Conservation (phyloP, 352 stramenopile genomes). For the Globisporangium iwayamae region DNA sequence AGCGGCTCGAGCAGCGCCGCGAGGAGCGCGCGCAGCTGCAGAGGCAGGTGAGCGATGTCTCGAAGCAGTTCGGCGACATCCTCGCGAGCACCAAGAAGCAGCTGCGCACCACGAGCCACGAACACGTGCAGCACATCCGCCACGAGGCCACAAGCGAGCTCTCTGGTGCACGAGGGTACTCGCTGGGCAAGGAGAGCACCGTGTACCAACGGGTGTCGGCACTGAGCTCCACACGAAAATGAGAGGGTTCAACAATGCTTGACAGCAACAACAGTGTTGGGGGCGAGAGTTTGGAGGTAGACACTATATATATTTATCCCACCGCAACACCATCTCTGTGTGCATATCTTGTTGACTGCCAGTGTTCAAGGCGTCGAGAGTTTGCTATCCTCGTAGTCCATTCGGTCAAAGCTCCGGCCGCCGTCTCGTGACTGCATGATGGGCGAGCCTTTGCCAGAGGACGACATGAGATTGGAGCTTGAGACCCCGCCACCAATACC, state of each 20-base stretch:
- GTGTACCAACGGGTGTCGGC: constrained; percentile 47
- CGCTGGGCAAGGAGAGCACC: constrained; percentile 51
- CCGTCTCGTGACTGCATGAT: constrained; percentile 7
- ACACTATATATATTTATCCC: constrained; percentile 11
- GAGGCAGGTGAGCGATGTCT: constrained; percentile 39
- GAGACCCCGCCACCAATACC: constrained; percentile 17
- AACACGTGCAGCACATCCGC: constrained; percentile 62
- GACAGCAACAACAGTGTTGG: not conserved
- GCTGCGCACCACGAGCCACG: constrained; percentile 42
- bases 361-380: constrained; percentile 34
- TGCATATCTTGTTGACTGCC: not conserved
- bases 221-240: constrained; percentile 11
- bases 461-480: constrained; percentile 13
- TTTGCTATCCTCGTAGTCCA: constrained; percentile 55
- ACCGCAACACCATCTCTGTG: not conserved
- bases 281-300: constrained; percentile 8
- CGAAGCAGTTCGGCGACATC: constrained; percentile 64
- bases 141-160: constrained; percentile 53
- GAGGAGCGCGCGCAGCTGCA: constrained; percentile 44
- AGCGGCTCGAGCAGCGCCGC: constrained; percentile 50
- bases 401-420: constrained; percentile 18
- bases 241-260: not conserved
- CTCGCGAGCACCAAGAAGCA: constrained; percentile 57
- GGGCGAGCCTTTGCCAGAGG: constrained; percentile 23
- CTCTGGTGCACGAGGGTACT: constrained; percentile 44